Evolutionary conservation across 495 filamentous ascomycete species (phyloP).

Genomic region (Podospora pseudoanserina): DNA sequence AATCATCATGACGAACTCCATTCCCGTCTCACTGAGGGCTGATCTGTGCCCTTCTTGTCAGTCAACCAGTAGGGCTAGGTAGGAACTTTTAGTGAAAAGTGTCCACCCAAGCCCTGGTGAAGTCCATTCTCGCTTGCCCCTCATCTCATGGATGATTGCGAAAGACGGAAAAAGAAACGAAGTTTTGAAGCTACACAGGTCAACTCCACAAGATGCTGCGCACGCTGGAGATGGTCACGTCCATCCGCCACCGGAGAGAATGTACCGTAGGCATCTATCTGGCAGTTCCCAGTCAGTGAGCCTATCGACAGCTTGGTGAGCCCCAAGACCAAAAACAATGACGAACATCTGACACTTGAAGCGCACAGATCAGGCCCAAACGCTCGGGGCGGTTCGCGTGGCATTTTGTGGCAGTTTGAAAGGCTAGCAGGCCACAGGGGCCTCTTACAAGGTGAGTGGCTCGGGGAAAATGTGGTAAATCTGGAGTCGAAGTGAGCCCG

Average conservation of each 20-base stretch:
- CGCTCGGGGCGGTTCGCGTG: conserved; percentile 6
- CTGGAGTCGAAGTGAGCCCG: neutral
- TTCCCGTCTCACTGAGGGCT: neutral
- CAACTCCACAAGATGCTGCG: too few relatives aligned
- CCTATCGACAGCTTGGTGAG: neutral
- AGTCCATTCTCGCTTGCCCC: neutral
- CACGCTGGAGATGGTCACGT: neutral
- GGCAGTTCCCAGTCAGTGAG: neutral
- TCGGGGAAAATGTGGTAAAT: neutral
- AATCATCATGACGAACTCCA: too few relatives aligned
- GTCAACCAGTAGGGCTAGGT: neutral
- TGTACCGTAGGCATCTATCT: neutral
- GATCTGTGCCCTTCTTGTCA: neutral
- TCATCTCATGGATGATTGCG: neutral
- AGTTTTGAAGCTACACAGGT: neutral
- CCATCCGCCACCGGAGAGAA: neutral
- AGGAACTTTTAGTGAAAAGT: neutral
- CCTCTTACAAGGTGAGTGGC: neutral
- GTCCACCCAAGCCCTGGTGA: neutral
- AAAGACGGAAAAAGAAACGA: neutral
- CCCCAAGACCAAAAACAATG: neutral
- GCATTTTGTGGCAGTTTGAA: neutral
- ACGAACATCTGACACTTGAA: conserved; percentile 1
- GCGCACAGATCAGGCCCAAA: neutral
- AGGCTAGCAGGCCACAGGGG: neutral